Percentiles rank a stretch among this genome's conserved stretches.
These are phyloP conservation scores for Sporothrix brasiliensis DNA, from an alignment of 2,329 filamentous ascomycete species.

Conservation along the genomic window DNA sequence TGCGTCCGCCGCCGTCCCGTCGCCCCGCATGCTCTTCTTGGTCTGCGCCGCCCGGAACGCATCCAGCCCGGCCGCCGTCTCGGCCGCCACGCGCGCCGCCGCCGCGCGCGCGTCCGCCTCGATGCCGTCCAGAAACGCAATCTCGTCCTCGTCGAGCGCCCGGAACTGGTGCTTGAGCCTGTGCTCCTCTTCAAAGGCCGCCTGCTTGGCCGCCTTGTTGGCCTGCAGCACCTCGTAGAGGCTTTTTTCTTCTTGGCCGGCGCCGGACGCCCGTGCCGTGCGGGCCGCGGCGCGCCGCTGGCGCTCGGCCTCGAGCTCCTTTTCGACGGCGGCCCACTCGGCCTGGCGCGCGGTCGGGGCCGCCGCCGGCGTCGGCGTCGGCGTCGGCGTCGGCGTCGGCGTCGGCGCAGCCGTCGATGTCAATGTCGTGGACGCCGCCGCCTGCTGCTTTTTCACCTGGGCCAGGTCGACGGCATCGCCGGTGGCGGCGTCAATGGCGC, in stretches of 20 bases:
- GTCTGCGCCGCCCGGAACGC: slow-evolving; percentile 52
- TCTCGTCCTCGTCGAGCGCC: slow-evolving; percentile 75
- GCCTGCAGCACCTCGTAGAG: slow-evolving; percentile 77
- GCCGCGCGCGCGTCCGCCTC: slow-evolving; percentile 53
- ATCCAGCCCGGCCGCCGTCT: slow-evolving; percentile 60
- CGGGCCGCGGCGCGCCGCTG: slow-evolving; percentile 55
- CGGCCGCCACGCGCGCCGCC: slow-evolving; percentile 57
- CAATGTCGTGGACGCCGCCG: neutral
- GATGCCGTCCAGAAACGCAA: slow-evolving; percentile 71
- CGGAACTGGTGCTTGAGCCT: slow-evolving; percentile 76
- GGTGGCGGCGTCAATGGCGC: slow-evolving; percentile 51
- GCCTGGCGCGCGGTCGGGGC: slow-evolving; percentile 36
- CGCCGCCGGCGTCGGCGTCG: neutral
- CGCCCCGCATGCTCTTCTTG: neutral
- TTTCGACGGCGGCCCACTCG: slow-evolving; percentile 68
- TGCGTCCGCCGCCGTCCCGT: slow-evolving; percentile 20
- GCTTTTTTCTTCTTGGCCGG: slow-evolving; percentile 55
- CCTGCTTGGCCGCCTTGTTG: slow-evolving; percentile 84
- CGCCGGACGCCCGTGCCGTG: slow-evolving; percentile 43
- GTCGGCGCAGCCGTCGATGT: neutral
- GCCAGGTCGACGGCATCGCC: slow-evolving; percentile 37
- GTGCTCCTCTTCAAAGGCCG: slow-evolving; percentile 75
- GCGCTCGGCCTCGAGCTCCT: slow-evolving; percentile 64
- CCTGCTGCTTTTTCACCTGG: neutral
- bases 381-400: neutral